phyloP scores from a whole-genome alignment of 768 basidiomycete species.

The Boletellus emodensis region DNA sequence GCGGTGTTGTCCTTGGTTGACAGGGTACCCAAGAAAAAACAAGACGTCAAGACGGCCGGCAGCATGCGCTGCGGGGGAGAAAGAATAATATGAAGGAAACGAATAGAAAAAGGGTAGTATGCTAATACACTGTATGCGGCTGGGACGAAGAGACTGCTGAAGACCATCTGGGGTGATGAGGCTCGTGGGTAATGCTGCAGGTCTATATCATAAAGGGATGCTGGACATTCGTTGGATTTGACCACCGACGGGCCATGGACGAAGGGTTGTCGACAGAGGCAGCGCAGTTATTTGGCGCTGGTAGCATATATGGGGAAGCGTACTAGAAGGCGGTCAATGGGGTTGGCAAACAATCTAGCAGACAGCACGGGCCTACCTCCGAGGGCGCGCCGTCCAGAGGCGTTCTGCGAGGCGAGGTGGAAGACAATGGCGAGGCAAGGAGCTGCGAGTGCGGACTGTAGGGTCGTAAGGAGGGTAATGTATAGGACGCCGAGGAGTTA shows the following conservation, averaged over 20 bases:
- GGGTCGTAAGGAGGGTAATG: conserved; percentile 28
- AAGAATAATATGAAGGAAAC: background rate
- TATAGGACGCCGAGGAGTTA: conserved; percentile 25
- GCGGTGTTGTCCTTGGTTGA: conserved; percentile 23
- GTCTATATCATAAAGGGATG: conserved; percentile 35
- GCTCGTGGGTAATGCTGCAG: conserved; percentile 4
- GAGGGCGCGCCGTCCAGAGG: conserved; percentile 23
- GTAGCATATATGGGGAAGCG: conserved; percentile 21
- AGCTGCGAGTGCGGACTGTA: conserved; percentile 24
- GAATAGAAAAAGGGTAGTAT: background rate
- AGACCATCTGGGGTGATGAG: background rate
- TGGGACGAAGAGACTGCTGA: conserved; percentile 6
- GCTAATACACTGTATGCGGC: conserved; percentile 10
- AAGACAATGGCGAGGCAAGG: conserved; percentile 28
- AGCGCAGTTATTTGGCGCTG: conserved; percentile 26
- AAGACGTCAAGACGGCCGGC: conserved; percentile 27
- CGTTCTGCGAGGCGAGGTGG: conserved; percentile 24
- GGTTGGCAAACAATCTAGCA: background rate
- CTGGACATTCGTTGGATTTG: conserved; percentile 30
- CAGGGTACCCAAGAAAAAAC: conserved; percentile 26
- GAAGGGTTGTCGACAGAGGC: conserved; percentile 32
- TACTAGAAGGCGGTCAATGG: conserved; percentile 19
- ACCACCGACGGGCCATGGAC: conserved; percentile 37
- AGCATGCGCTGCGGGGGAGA: conserved; percentile 5
- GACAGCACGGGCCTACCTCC: conserved; percentile 19